These are phyloP conservation scores for Pycnococcus provasolii DNA, from an alignment of 139 green algal genomes.

Conservation along the genomic window DNA sequence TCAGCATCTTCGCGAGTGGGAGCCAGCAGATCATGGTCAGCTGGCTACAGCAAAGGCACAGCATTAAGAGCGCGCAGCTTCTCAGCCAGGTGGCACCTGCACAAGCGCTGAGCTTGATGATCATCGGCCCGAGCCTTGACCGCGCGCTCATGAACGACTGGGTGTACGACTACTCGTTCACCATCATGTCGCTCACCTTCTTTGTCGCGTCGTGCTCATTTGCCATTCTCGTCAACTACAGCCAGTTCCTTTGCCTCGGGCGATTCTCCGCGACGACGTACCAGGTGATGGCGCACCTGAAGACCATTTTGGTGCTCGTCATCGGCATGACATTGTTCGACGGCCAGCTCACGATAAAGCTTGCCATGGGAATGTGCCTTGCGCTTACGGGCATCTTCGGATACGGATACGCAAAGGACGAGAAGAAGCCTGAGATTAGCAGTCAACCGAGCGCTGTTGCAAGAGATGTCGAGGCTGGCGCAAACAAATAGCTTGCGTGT, in stretches of 20 bases:
- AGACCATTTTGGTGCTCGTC: constrained; percentile 27
- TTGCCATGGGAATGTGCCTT: constrained; percentile 55
- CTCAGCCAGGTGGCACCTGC: constrained; percentile 60
- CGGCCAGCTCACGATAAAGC: constrained; percentile 33
- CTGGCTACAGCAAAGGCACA: constrained; percentile 59
- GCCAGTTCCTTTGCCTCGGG: constrained; percentile 80
- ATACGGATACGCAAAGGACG: constrained; percentile 45
- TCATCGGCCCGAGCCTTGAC: constrained; percentile 64
- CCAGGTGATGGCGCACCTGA: constrained; percentile 50
- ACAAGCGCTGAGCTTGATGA: constrained; percentile 54
- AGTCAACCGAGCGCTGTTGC: too few relatives aligned
- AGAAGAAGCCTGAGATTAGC: not conserved
- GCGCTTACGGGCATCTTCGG: constrained; percentile 65
- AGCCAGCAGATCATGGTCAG: constrained; percentile 84
- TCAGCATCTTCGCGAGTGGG: constrained; percentile 59
- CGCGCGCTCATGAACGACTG: constrained; percentile 40
- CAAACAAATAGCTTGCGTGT: too few relatives aligned
- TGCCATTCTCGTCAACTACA: constrained; percentile 75
- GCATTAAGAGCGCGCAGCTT: constrained; percentile 62
- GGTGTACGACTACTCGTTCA: constrained; percentile 53
- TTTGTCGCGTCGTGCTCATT: constrained; percentile 52
- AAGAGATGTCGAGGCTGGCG: too few relatives aligned
- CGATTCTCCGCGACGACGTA: constrained; percentile 79
- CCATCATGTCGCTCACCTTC: constrained; percentile 25
- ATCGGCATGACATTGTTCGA: constrained; percentile 14